These are phyloP conservation scores for Candida awuae DNA, from an alignment of 805 yeast species.

Conservation along the genomic window DNA sequence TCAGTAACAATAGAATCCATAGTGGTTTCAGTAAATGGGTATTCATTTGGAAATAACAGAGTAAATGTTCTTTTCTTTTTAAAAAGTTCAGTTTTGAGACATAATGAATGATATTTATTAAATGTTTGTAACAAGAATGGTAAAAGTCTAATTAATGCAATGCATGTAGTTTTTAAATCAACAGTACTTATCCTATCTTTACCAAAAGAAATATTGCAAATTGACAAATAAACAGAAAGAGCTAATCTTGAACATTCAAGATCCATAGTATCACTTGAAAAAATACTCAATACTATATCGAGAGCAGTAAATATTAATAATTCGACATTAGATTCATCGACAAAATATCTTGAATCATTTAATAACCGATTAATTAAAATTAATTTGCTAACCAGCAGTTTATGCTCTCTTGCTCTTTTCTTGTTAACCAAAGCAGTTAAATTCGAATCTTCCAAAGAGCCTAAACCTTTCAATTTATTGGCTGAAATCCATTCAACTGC, in stretches of 20 bases:
- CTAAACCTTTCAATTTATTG: constrained; percentile 50
- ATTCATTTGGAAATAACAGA: constrained; percentile 55
- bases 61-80: constrained; percentile 59
- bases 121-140: constrained; percentile 48
- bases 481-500: constrained; percentile 42
- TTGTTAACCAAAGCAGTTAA: constrained; percentile 25
- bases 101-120: constrained; percentile 42
- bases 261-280: constrained; percentile 40
- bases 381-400: constrained; percentile 48
- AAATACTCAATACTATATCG: constrained; percentile 52
- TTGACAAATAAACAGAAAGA: constrained; percentile 46
- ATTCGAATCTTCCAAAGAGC: constrained; percentile 30
- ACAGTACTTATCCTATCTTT: constrained; percentile 17
- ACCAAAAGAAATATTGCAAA: constrained; percentile 29
- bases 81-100: constrained; percentile 35
- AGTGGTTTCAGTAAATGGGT: constrained; percentile 57
- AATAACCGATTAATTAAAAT: constrained; percentile 51
- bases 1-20: constrained; percentile 70
- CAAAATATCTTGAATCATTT: constrained; percentile 20
- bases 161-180: constrained; percentile 30
- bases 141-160: constrained; percentile 43
- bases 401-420: constrained; percentile 44
- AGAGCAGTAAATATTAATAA: constrained; percentile 30
- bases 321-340: constrained; percentile 17
- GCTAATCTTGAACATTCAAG: constrained; percentile 59